Percentiles rank a stretch among this genome's conserved stretches.
Evolutionary conservation across 1,284 basidiomycete genomes (phyloP).

Genomic region (Ceratobasidium sp.): DNA sequence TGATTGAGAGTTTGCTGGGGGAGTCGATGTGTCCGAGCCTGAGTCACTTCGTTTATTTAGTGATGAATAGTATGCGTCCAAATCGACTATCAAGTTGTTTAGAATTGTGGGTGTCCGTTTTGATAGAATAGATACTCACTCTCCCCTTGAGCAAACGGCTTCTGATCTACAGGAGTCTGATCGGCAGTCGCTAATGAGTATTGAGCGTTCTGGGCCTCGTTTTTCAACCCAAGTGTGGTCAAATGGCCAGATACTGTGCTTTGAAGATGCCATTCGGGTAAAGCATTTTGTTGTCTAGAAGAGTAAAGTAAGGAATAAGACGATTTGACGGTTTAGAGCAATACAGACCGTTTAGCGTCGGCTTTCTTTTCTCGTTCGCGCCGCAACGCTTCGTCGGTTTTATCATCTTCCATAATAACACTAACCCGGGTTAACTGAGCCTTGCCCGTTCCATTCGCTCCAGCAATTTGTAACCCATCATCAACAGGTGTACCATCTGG

Average conservation of each 20-base stretch:
- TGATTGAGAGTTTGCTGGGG: conserved; percentile 13
- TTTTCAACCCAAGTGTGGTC: conserved; percentile 82
- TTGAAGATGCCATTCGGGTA: conserved; percentile 94
- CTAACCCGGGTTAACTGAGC: conserved; percentile 73
- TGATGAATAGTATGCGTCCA: conserved; percentile 45
- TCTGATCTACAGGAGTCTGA: conserved; percentile 18
- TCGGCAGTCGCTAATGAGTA: conserved; percentile 26
- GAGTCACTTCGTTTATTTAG: conserved; percentile 37
- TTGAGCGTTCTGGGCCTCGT: conserved; percentile 44
- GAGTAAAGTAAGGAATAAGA: conserved; percentile 10
- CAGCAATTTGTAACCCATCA: conserved; percentile 74
- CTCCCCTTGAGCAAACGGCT: conserved; percentile 39
- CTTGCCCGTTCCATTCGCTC: conserved; percentile 68
- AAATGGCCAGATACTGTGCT: conserved; percentile 94
- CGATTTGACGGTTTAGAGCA: background rate
- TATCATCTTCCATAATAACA: conserved; percentile 85
- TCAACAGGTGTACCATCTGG: conserved; percentile 66
- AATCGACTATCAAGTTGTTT: conserved; percentile 35
- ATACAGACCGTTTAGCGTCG: conserved; percentile 73
- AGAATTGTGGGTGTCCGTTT: background rate
- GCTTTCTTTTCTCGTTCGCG: conserved; percentile 78
- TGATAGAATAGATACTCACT: background rate
- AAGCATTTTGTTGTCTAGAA: conserved; percentile 81
- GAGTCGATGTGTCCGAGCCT: conserved; percentile 6
- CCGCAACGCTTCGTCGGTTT: conserved; percentile 78